Base-by-base conservation (phyloP, 73 alveolate genomes). In the Symbiodinium pilosum region DNA sequence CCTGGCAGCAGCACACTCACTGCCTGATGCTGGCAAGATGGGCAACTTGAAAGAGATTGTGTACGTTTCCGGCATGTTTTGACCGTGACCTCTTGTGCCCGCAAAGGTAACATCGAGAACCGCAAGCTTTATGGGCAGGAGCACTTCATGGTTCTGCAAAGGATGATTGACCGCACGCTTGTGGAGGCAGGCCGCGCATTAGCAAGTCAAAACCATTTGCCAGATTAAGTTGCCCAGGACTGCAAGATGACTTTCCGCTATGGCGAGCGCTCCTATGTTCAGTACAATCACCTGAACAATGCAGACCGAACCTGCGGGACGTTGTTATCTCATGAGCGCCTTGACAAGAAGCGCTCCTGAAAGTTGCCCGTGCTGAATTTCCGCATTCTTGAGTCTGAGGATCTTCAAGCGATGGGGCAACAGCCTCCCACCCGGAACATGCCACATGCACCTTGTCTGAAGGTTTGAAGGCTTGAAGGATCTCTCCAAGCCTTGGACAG, bases 201-300 rank as follows among this genome's bases (percentile, higher is more conserved):
- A 52, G 21, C 71, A 52, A n/a, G n/a, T n/a, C n/a, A n/a, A n/a
- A n/a, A n/a, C 84, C 41, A n/a, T 18, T 7, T 30, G 68, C 91
- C 91, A 40, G n/a, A n/a, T n/a, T n/a, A n/a, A n/a, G 11, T 0
- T 36, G 39, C 43, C 12, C 64, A 24, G 97, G 93, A 93, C 68
- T 93, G 91, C 98, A 93, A 93, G 85, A 93, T 93, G 98, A 93
- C 98, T 24, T 93, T 93, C 98, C 91, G 98, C 51, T 93, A 93
- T 18, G 98, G 98, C 28, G 98, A 93, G 92, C 83, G 92, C 6
- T 34, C 85, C 44, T 73, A 77, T n/a, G 91, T 52, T 44, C 93
- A 75, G 85, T 44, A 85, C 93, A 44, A 77, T 44, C 85, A 43
- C 36, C 20, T 94, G 88, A 84, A 39, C 89, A 94, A 94, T 86